Conservation (phyloP, 805 yeast species). For the Yarrowia deformans region DNA sequence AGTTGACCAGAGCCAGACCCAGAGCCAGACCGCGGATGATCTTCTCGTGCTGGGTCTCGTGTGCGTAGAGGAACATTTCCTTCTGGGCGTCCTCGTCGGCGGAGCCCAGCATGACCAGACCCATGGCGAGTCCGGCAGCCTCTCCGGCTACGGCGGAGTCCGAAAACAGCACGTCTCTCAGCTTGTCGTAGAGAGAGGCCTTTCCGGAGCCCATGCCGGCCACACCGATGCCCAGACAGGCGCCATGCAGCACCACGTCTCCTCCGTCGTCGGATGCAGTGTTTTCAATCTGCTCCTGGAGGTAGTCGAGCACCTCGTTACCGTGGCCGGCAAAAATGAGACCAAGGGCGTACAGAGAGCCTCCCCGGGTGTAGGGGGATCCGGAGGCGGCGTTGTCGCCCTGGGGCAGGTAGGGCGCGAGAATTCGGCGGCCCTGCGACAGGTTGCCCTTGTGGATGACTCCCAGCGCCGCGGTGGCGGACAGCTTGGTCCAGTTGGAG, state of each 20-base stretch:
- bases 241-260: conserved; percentile 86
- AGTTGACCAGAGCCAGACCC: conserved; percentile 85
- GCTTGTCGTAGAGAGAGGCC: conserved; percentile 75
- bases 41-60: conserved; percentile 94
- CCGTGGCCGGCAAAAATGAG: conserved; percentile 97
- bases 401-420: conserved; percentile 88
- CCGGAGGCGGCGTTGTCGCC: conserved; percentile 53
- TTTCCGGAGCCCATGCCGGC: conserved; percentile 94
- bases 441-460: conserved; percentile 95
- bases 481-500: conserved; percentile 97
- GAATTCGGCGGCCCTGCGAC: conserved; percentile 83
- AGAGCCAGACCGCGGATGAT: conserved; percentile 92
- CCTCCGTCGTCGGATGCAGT: conserved; percentile 54
- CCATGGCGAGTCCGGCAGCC: conserved; percentile 96
- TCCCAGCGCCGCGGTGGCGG: conserved; percentile 97
- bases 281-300: conserved; percentile 68
- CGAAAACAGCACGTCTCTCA: conserved; percentile 81
- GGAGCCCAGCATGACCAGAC: conserved; percentile 92
- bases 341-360: conserved; percentile 91
- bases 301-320: conserved; percentile 74
- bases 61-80: conserved; percentile 90
- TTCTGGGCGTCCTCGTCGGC: conserved; percentile 70
- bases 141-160: conserved; percentile 96
- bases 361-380: conserved; percentile 92
- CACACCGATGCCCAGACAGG: conserved; percentile 91